A percentile compares a stretch with the other conserved stretches of the same genome.
Conservation (phyloP, 2,329 filamentous ascomycete genomes). For the Onygenales sp. region DNA sequence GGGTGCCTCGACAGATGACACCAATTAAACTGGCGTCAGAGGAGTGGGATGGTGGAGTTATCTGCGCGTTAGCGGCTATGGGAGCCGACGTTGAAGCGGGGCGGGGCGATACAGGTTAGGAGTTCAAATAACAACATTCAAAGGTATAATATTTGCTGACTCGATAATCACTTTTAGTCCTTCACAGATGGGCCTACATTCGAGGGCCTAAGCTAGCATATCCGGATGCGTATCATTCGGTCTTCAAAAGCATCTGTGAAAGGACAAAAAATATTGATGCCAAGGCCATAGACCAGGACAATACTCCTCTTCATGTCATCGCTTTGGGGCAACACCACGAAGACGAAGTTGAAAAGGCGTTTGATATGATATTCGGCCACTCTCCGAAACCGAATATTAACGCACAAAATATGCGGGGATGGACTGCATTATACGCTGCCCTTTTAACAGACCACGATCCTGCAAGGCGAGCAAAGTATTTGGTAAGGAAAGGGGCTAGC, state of each 20-base stretch:
- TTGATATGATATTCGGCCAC: slow-evolving; percentile 14
- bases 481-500: slow-evolving; percentile 15
- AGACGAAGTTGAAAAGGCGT: slow-evolving; percentile 17
- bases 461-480: slow-evolving; percentile 10
- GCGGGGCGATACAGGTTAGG: slow-evolving; percentile 10
- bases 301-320: slow-evolving; percentile 18
- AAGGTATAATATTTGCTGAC: neutral
- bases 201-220: slow-evolving; percentile 16
- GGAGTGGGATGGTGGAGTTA: slow-evolving; percentile 17
- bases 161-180: slow-evolving; percentile 6
- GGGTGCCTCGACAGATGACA: slow-evolving; percentile 12
- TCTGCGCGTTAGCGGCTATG: slow-evolving; percentile 13
- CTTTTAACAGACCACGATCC: slow-evolving; percentile 14
- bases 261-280: slow-evolving; percentile 12
- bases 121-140: neutral
- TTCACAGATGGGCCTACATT: slow-evolving; percentile 17
- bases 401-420: slow-evolving; percentile 11
- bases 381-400: slow-evolving; percentile 14
- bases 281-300: slow-evolving; percentile 11
- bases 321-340: slow-evolving; percentile 14
- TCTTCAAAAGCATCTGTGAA: slow-evolving; percentile 12
- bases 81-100: slow-evolving; percentile 12
- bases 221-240: slow-evolving; percentile 13
- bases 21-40: slow-evolving; percentile 17
- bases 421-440: slow-evolving; percentile 15